Evolutionary conservation across 306 rosid species (phyloP).

Genomic region (Cicer chorassanicum): DNA sequence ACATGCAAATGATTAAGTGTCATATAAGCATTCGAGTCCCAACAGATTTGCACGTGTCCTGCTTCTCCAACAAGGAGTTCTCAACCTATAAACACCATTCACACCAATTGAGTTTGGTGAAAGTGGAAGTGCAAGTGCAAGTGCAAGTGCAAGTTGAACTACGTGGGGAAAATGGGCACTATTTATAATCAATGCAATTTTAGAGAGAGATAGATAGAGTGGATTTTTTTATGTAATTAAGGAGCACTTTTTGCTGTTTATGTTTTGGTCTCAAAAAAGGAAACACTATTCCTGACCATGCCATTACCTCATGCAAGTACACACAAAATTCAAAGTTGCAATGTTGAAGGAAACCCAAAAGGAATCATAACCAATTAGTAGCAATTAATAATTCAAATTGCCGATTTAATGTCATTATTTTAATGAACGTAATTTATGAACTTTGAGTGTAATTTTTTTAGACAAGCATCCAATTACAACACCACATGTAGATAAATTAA

Average conservation of each 20-base stretch:
- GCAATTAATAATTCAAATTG: no score
- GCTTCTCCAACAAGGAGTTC: constrained; percentile 96
- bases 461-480: no score
- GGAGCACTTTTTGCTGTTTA: constrained; percentile 51
- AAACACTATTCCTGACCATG: constrained; percentile 44
- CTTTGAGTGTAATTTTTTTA: no score
- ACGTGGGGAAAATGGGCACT: constrained; percentile 40
- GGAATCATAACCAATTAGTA: neutral
- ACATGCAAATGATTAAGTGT: constrained; percentile 64
- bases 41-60: constrained; percentile 92
- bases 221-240: neutral
- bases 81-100: constrained; percentile 51
- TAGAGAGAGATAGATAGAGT: constrained; percentile 23
- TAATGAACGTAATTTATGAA: no score
- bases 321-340: constrained; percentile 50
- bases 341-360: constrained; percentile 52
- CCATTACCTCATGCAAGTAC: constrained; percentile 48
- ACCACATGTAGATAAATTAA: no score
- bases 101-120: constrained; percentile 31
- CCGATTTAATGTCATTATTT: no score
- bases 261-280: constrained; percentile 23
- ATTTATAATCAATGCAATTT: constrained; percentile 56
- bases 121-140: constrained; percentile 12
- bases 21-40: constrained; percentile 23
- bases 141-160: constrained; percentile 36